phyloP scores from a whole-genome alignment of 768 basidiomycete genomes.

The Lactarius deliciosus region DNA sequence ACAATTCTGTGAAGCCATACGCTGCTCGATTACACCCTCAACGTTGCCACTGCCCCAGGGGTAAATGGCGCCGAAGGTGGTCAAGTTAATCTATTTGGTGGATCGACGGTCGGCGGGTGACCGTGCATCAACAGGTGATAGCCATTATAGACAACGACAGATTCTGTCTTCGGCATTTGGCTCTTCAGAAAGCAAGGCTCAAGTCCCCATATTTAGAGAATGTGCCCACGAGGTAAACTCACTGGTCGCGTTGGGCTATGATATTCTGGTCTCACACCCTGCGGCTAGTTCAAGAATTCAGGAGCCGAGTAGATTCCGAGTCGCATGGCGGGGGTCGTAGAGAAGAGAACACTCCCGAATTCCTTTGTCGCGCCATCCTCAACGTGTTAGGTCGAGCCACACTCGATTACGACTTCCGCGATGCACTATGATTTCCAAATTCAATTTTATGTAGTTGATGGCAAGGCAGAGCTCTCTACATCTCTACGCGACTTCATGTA shows the following conservation, averaged over 20 bases:
- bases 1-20: conserved; percentile 25
- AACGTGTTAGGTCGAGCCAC: conserved; percentile 23
- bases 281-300: conserved; percentile 17
- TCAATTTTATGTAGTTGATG: too few relatives aligned
- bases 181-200: conserved; percentile 11
- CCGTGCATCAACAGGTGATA: conserved; percentile 11
- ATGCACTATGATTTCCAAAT: conserved; percentile 15
- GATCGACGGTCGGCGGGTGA: background rate
- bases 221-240: conserved; percentile 22
- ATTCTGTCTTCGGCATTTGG: conserved; percentile 24
- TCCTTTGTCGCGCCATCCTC: conserved; percentile 20
- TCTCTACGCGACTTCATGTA: conserved; percentile 25
- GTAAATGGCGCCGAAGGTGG: conserved; percentile 26
- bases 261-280: background rate
- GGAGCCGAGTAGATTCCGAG: background rate
- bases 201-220: conserved; percentile 21
- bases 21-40: conserved; percentile 26
- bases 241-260: background rate
- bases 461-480: conserved; percentile 8
- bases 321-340: background rate
- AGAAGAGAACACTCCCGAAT: conserved; percentile 18
- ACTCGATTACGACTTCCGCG: conserved; percentile 24
- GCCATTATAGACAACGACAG: conserved; percentile 22
- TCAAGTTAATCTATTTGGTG: background rate
- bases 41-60: conserved; percentile 20